phyloP scores from a whole-genome alignment of 2,329 filamentous ascomycete genomes.

The Diplodia seriata region DNA sequence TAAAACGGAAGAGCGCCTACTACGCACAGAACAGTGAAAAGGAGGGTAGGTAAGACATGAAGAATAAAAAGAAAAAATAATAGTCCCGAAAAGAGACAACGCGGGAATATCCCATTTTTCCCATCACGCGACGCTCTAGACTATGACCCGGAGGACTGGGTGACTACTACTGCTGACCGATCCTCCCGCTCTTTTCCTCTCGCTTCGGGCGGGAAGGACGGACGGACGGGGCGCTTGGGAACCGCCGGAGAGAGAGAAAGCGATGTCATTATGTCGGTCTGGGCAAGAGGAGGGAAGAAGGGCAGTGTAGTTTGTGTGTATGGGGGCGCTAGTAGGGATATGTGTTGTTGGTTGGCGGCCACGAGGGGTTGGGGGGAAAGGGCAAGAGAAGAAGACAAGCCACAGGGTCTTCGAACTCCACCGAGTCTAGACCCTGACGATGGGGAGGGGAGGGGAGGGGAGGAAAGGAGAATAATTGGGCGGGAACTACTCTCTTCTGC shows the following conservation, averaged over 20 bases:
- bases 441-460: too few relatives aligned
- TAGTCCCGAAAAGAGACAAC: background rate
- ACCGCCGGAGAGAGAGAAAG: too few relatives aligned
- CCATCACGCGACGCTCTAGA: background rate
- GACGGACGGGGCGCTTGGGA: background rate
- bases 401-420: background rate
- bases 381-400: background rate
- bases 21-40: background rate
- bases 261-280: slow-evolving; percentile 25
- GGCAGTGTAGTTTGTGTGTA: background rate
- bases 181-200: background rate
- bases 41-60: background rate
- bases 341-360: background rate
- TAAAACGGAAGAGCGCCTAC: background rate
- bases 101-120: background rate
- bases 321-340: background rate
- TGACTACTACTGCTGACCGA: background rate
- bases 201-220: background rate
- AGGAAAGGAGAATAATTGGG: too few relatives aligned
- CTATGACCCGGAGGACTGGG: background rate
- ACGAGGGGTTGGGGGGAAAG: background rate
- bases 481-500: too few relatives aligned
- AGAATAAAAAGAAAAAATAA: background rate
- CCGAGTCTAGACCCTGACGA: background rate
- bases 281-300: background rate